These are phyloP conservation scores for Tolypocladium endophyticum DNA, from an alignment of 2,329 filamentous ascomycete species.

Conservation along the genomic window DNA sequence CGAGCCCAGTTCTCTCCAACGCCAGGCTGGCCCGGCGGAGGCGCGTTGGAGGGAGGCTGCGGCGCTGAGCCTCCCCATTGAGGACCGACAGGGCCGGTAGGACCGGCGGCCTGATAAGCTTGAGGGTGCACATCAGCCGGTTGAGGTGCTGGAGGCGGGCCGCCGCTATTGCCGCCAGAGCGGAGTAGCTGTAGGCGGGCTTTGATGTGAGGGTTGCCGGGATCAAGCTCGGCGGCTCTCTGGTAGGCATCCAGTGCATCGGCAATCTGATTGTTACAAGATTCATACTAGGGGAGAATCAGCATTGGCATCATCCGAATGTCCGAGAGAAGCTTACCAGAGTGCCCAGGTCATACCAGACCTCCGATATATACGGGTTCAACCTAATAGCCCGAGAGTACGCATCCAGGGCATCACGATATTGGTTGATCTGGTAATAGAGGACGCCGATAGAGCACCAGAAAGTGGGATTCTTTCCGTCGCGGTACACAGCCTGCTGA, in stretches of 20 bases:
- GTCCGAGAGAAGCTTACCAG: constrained; percentile 51
- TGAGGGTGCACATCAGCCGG: constrained; percentile 95
- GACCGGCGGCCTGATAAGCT: constrained; percentile 75
- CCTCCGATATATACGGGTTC: constrained; percentile 96
- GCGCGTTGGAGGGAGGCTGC: constrained; percentile 38
- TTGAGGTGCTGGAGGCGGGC: constrained; percentile 69
- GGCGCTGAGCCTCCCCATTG: constrained; percentile 78
- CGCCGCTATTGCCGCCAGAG: constrained; percentile 63
- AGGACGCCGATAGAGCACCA: constrained; percentile 99
- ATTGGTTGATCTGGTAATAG: constrained; percentile 99
- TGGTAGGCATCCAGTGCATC: constrained; percentile 95
- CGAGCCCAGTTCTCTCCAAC: constrained; percentile 46
- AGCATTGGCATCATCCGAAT: constrained; percentile 9
- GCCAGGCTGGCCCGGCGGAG: constrained; percentile 51
- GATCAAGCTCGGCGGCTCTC: constrained; percentile 87
- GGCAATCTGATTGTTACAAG: constrained; percentile 96
- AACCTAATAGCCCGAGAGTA: constrained; percentile 93
- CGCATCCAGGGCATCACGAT: constrained; percentile 91
- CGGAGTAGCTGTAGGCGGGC: constrained; percentile 83
- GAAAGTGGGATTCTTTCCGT: constrained; percentile 95
- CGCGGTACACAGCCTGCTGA: constrained; percentile 95
- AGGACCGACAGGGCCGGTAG: constrained; percentile 72
- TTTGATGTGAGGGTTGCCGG: constrained; percentile 90
- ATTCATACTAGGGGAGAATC: constrained; percentile 64
- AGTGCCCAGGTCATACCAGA: constrained; percentile 97